Evolutionary conservation across 1,139 yeast genomes (phyloP), one percentile per base, ranked within the genome.

Genomic region (Meyerozyma sp.): DNA sequence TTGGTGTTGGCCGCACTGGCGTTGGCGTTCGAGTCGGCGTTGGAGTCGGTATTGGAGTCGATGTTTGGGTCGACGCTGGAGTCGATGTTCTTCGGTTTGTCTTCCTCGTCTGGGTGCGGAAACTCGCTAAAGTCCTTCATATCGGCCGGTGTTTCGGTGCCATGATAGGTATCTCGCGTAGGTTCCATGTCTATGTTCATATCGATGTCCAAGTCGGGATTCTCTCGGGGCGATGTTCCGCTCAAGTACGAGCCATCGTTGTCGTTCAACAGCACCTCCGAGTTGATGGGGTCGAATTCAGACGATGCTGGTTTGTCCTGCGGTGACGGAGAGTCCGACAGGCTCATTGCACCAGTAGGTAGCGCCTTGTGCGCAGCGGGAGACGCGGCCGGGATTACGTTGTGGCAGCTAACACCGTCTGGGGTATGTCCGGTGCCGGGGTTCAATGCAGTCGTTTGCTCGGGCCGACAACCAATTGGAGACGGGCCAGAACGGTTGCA

Each of bases 181-280:
- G 25, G 13, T 11, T 10, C 26, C 14, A n/a, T 34, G 37, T 34
- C 37, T 18, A 34, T 34, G 26, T 34, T 34, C 37, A 34, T 34
- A 11, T 34, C 37, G 26, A 34, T 34, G 26, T 21, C 37, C 25
- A 34, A 21, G 27, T 34, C 37, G 9, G 37, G 26, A 9, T 34
- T 21, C 2, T 34, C 26, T 10, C 20, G 25, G 5, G 25, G 25
- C 3, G 26, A 18, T 4, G 37, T 9, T 11, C 26, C 37, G 26
- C 37, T 34, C 26, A 34, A 9, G 14, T 34, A 34, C 26, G 37
- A 34, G 14, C 26, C 26, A 25, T 34, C 37, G 14, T 34, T 34
- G 37, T 34, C 37, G 14, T 34, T 34, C 25, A 34, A 21, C 37
- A 34, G 37, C 37, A 34, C 37, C 26, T 34, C 37, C 5, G 37